Evolutionary conservation across 352 stramenopile genomes (phyloP), one percentile per base, ranked within the genome.

Genomic region (Phytophthora sansomeana): DNA sequence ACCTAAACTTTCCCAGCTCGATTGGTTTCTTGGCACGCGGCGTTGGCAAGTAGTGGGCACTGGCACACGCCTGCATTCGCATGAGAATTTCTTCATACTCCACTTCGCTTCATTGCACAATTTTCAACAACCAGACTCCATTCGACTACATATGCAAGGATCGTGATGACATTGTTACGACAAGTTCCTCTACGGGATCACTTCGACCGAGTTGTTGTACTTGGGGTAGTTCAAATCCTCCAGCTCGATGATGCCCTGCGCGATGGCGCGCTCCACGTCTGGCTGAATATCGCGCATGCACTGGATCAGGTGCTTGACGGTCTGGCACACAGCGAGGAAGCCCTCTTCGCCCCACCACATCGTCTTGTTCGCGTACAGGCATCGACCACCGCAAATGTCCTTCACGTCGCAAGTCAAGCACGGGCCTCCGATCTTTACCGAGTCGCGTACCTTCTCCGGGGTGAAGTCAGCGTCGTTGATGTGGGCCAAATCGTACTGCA

Each of bases 311-410:
- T 77, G 67, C 17, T 62, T 65, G 19, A 77, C 70, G 6, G 64
- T 80, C 21, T 75, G 57, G 28, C 72, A 80, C 29, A 80, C 72
- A 3, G 71, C 63, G 7, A 63, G 39, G 51, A 77, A 77, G 2
- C 72, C 68, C n/a, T 80, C 68, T 17, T 77, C 68, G 13, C 72
- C 72, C 72, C 72, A 80, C 72, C 72, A 80, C 64, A 75, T 80
- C n/a, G 67, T 80, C 59, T 80, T 72, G 46, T 80, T 77, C 32
- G 72, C 67, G 60, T 80, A 80, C 48, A 80, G 46, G 14, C 72
- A 80, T 41, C 68, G 35, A n/a, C 72, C 72, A 21, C 72, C 72
- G 41, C 72, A 80, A 36, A 77, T 67, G 21, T 72, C 53, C 30
- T 74, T 67, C 35, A 77, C 72, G n/a, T 77, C 72, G 36, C 72